Evolutionary conservation across 495 filamentous ascomycete species (phyloP).

Genomic region (Acidomyces sp.): DNA sequence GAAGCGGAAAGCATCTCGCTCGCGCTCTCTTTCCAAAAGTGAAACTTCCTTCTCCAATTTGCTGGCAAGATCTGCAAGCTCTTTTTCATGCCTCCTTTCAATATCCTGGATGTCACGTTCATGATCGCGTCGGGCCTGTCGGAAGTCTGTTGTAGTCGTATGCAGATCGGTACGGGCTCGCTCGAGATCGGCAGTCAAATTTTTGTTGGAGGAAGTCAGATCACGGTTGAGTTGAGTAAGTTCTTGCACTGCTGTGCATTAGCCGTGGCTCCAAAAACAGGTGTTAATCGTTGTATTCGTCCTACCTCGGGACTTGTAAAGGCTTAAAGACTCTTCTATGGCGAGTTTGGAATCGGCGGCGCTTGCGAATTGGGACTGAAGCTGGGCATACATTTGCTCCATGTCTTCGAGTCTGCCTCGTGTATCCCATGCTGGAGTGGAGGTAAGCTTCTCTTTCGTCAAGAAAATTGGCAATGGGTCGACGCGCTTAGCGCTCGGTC

Average conservation of each 20-base stretch:
- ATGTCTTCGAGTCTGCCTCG: conserved; percentile 52
- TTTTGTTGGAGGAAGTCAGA: conserved; percentile 42
- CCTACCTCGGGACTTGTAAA: conserved; percentile 65
- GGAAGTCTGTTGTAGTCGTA: conserved; percentile 33
- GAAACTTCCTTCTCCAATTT: conserved; percentile 23
- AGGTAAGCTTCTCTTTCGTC: conserved; percentile 52
- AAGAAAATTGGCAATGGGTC: conserved; percentile 40
- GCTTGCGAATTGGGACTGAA: conserved; percentile 50
- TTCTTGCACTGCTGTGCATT: conserved; percentile 41
- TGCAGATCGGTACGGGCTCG: conserved; percentile 37
- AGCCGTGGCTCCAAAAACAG: conserved; percentile 5
- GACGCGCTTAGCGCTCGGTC: conserved; percentile 23
- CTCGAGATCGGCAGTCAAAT: conserved; percentile 47
- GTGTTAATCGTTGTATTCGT: conserved; percentile 8
- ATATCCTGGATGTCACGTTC: conserved; percentile 48
- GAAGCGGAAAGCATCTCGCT: conserved; percentile 23
- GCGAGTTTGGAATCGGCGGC: conserved; percentile 47
- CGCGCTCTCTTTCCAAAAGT: conserved; percentile 22
- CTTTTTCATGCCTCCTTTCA: conserved; percentile 26
- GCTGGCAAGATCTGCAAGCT: conserved; percentile 23
- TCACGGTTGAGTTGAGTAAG: conserved; percentile 49
- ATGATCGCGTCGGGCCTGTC: conserved; percentile 39
- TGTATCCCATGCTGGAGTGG: conserved; percentile 57
- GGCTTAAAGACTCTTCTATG: conserved; percentile 52
- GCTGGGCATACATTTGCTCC: conserved; percentile 44